These are phyloP conservation scores for Suhomyces panamericanus DNA, from an alignment of 1,139 yeast species.

Conservation along the genomic window DNA sequence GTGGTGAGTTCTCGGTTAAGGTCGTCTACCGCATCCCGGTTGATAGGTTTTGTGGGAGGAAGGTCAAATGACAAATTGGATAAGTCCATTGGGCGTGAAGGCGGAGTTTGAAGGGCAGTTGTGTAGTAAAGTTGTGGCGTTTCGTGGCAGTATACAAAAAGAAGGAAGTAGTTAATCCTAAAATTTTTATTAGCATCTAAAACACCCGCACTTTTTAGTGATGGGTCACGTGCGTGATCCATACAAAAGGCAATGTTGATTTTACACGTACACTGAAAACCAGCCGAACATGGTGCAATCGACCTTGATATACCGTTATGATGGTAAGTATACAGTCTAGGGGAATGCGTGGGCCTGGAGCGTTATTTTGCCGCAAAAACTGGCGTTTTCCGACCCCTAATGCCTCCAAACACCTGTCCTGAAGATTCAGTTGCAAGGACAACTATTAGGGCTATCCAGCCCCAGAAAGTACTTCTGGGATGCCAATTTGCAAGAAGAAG, in stretches of 20 bases:
- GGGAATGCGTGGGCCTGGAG: background rate
- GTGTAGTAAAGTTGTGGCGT: background rate
- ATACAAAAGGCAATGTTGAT: background rate
- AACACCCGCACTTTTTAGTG: constrained; percentile 5
- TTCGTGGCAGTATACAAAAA: background rate
- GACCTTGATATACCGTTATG: constrained; percentile 68
- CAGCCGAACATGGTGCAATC: constrained; percentile 58
- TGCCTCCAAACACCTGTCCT: background rate
- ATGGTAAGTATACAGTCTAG: constrained; percentile 48
- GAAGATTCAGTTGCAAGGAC: background rate
- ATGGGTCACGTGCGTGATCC: constrained; percentile 5
- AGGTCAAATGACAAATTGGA: constrained; percentile 53
- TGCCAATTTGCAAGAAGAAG: too few relatives aligned
- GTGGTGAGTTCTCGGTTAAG: constrained; percentile 43
- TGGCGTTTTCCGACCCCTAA: background rate
- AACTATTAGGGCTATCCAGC: too few relatives aligned
- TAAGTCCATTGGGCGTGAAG: constrained; percentile 46
- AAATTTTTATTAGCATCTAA: constrained; percentile 1
- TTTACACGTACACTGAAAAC: constrained; percentile 4
- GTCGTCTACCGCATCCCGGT: constrained; percentile 44
- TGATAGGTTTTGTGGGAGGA: constrained; percentile 50
- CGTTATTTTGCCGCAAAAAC: background rate
- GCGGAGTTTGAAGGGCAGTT: background rate
- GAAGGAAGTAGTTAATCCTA: background rate
- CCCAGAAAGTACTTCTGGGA: too few relatives aligned